Base-by-base conservation (phyloP, 257 asterid species). In the Solanum piurae region DNA sequence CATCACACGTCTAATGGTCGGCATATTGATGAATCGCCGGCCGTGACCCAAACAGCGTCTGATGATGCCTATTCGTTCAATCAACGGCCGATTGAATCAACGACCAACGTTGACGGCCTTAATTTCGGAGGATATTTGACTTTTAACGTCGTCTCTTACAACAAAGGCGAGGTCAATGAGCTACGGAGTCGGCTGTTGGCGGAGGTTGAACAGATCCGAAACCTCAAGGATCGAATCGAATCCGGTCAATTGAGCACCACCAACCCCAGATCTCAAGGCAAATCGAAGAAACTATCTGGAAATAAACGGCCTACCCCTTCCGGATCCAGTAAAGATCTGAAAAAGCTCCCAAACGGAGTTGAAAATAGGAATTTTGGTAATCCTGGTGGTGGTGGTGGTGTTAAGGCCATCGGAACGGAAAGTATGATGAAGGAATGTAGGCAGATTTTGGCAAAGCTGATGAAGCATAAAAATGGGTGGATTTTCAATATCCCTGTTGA, bases 1-100 rank as follows among this genome's bases (percentile, higher is more conserved):
- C 93, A 91, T 29, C 88, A 90, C n/a, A 58, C 93, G 4, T 89
- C 90, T 1, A 95, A 92, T 91, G 96, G 95, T 84, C 87, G 91
- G 83, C 88, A 44, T 80, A 88, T 83, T 82, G 93, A 88, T 38
- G 92, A 92, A 11, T 93, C 93, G 36, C 94, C 97, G 11, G 97
- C 89, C 44, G 95, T 93, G 25, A 92, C 98, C 62, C 99, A 92
- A 93, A 91, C 98, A 4, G 97, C 94, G 7, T 96, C 99, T 4
- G 99, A 96, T 46, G 99, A 97, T 40, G 99, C 98, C 9, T 95
- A 97, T 88, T 97, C 99, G 5, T 97, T 91, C 90, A 96, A 94
- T 79, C 99, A 95, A 91, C 90, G 90, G 77, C 88, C 93, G 5
- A 86, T 73, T 14, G 91, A 90, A 74, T 88, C 94, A 44, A 86